A percentile compares a stretch with the other conserved stretches of the same genome.
Evolutionary conservation across 768 basidiomycete genomes (phyloP).

Genomic region (Termitomyces sp.): DNA sequence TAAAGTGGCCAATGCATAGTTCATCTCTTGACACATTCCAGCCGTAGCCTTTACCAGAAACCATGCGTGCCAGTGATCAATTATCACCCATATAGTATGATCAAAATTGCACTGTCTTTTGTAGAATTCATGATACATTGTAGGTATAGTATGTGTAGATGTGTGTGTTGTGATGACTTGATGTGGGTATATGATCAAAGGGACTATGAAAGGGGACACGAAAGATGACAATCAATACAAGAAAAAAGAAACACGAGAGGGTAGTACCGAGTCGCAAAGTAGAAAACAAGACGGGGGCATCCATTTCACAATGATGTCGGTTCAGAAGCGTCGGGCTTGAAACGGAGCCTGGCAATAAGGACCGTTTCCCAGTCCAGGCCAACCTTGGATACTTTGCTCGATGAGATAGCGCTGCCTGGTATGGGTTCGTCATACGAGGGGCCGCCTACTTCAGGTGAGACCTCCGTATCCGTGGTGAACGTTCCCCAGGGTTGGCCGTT

Average conservation of each 20-base stretch:
- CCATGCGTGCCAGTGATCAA: too few species aligned
- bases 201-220: background rate
- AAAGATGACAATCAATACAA: too few species aligned
- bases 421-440: slow-evolving; percentile 40
- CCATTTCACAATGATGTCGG: slow-evolving; percentile 38
- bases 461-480: slow-evolving; percentile 53
- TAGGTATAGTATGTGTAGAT: too few species aligned
- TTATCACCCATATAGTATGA: too few species aligned
- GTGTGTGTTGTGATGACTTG: background rate
- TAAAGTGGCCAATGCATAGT: too few species aligned
- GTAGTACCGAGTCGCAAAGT: background rate
- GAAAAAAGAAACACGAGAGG: background rate
- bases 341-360: slow-evolving; percentile 59
- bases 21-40: too few species aligned
- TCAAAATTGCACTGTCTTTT: too few species aligned
- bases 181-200: background rate
- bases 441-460: slow-evolving; percentile 33
- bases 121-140: too few species aligned
- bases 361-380: slow-evolving; percentile 48
- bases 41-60: too few species aligned
- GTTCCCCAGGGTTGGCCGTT: slow-evolving; percentile 66
- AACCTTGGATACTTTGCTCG: slow-evolving; percentile 47
- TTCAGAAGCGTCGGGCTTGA: slow-evolving; percentile 52
- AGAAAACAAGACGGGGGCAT: background rate
- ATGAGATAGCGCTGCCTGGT: slow-evolving; percentile 27